A percentile compares a stretch with the other conserved stretches of the same genome.
phyloP scores from a whole-genome alignment of 805 yeast species.

The Myxozyma nipponensis region DNA sequence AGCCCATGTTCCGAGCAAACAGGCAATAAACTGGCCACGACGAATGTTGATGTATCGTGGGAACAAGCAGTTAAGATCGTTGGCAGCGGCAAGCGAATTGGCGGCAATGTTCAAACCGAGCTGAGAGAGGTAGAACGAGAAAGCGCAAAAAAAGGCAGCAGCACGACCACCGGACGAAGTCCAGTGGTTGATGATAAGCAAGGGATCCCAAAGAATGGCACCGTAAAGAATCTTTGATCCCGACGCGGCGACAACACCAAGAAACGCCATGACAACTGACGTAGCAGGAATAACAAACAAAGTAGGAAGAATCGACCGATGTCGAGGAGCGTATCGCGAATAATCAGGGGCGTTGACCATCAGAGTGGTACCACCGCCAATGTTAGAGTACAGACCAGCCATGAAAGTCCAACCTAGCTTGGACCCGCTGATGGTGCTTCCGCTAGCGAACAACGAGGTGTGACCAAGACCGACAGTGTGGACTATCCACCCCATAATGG shows the following conservation, averaged over 20 bases:
- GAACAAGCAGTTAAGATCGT: constrained; percentile 44
- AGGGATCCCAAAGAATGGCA: constrained; percentile 25
- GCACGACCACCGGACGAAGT: constrained; percentile 42
- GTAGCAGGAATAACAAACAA: constrained; percentile 20
- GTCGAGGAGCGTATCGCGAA: constrained; percentile 40
- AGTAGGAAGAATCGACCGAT: constrained; percentile 32
- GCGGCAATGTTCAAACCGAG: constrained; percentile 35
- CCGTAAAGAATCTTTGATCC: constrained; percentile 26
- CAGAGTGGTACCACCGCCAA: constrained; percentile 42
- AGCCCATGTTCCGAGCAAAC: constrained; percentile 37
- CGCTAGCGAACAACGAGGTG: constrained; percentile 4
- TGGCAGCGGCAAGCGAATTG: constrained; percentile 41
- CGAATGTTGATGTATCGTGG: constrained; percentile 46
- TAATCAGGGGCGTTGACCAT: constrained; percentile 44
- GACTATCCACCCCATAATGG: constrained; percentile 72
- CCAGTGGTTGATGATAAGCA: constrained; percentile 38
- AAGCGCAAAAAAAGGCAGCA: constrained; percentile 42
- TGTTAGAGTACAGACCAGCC: constrained; percentile 40
- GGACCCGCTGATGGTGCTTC: constrained; percentile 32
- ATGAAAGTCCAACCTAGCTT: constrained; percentile 43
- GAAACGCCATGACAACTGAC: constrained; percentile 13
- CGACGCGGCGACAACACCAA: constrained; percentile 24
- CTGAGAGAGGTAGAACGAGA: constrained; percentile 41
- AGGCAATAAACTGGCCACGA: constrained; percentile 46
- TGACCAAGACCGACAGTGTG: constrained; percentile 31